phyloP scores from a whole-genome alignment of 2,329 filamentous ascomycete genomes.

The Aspergillus thermomutatus region DNA sequence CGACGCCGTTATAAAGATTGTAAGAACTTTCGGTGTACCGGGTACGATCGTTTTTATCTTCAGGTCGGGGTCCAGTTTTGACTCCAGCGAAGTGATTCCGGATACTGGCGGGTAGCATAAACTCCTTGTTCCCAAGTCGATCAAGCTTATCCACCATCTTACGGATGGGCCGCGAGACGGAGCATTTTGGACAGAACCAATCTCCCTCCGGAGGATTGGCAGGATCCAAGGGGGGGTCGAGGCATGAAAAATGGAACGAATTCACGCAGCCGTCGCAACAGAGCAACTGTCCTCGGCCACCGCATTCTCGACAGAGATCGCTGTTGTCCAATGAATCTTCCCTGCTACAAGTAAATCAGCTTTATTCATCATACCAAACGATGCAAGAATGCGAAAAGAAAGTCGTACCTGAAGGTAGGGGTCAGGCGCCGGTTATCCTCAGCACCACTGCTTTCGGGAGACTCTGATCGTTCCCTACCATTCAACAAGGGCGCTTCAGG shows the following conservation, averaged over 20 bases:
- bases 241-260: slow-evolving; percentile 85
- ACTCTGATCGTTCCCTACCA: slow-evolving; percentile 15
- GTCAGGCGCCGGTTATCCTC: slow-evolving; percentile 22
- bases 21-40: background rate
- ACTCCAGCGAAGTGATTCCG: slow-evolving; percentile 79
- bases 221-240: slow-evolving; percentile 72
- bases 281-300: slow-evolving; percentile 76
- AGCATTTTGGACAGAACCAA: slow-evolving; percentile 74
- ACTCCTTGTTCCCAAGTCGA: slow-evolving; percentile 67
- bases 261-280: slow-evolving; percentile 91
- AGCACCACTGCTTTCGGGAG: slow-evolving; percentile 20
- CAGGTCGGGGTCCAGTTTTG: slow-evolving; percentile 67
- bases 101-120: slow-evolving; percentile 66
- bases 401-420: slow-evolving; percentile 7
- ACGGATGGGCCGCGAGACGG: slow-evolving; percentile 57
- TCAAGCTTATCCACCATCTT: slow-evolving; percentile 63
- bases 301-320: slow-evolving; percentile 84
- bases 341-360: slow-evolving; percentile 17
- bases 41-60: slow-evolving; percentile 56
- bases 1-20: slow-evolving; percentile 15
- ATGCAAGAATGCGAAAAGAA: background rate
- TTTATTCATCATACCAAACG: background rate
- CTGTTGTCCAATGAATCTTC: slow-evolving; percentile 63
- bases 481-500: background rate
- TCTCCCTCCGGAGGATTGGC: slow-evolving; percentile 63